Evolutionary conservation across 73 alveolate genomes (phyloP).

Genomic region (Tetrahymena malaccensis): DNA sequence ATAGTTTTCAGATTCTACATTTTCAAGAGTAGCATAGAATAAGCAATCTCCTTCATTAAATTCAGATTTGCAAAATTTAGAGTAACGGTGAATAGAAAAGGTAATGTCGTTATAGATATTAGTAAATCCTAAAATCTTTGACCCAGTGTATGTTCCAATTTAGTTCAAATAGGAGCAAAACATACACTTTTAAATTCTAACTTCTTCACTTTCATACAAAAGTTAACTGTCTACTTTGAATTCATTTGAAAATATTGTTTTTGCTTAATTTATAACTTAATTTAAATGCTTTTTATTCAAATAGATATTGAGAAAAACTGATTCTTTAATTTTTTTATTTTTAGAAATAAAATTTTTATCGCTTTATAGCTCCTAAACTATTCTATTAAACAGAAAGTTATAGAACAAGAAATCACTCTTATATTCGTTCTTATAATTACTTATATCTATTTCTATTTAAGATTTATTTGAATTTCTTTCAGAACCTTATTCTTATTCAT

Average conservation of each 20-base stretch:
- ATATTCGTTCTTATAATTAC: not conserved
- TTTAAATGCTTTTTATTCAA: not conserved
- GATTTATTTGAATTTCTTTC: not conserved
- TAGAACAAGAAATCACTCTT: not conserved
- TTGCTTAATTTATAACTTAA: not conserved
- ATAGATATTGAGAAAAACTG: not conserved
- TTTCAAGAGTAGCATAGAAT: not conserved
- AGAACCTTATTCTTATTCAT: not conserved
- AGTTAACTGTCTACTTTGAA: not conserved
- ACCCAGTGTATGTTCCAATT: not conserved
- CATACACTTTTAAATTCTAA: not conserved
- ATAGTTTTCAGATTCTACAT: not conserved
- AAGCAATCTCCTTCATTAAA: not conserved
- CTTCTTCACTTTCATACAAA: not conserved
- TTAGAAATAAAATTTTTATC: not conserved
- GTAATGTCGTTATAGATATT: not conserved
- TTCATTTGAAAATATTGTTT: not conserved
- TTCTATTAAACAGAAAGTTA: not conserved
- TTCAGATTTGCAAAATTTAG: not conserved
- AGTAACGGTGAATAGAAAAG: not conserved
- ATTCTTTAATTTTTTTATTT: not conserved
- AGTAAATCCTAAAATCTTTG: not conserved
- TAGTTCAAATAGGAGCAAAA: not conserved
- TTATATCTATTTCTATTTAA: not conserved
- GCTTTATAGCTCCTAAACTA: not conserved